Conservation (phyloP, 2,329 filamentous ascomycete genomes). For the Venturia pyrina region DNA sequence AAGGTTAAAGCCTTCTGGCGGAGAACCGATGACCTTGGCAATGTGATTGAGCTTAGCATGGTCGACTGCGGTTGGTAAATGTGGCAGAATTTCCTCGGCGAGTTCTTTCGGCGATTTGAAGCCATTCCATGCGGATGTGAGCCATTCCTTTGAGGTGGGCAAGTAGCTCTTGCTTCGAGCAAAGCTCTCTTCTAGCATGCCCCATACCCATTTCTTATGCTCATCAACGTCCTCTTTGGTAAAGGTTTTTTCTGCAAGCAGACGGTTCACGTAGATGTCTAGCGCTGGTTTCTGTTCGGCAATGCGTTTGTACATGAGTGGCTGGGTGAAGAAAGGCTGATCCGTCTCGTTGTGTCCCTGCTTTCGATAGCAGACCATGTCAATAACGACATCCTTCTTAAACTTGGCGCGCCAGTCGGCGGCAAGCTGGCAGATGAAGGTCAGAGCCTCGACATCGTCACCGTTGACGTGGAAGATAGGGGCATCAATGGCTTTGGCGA, state of each 20-base stretch:
- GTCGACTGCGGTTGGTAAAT: constrained; percentile 77
- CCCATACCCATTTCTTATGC: constrained; percentile 99
- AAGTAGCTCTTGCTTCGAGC: constrained; percentile 95
- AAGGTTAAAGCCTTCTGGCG: constrained; percentile 75
- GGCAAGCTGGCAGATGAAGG: constrained; percentile 94
- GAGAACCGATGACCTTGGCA: constrained; percentile 64
- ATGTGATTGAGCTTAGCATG: constrained; percentile 67
- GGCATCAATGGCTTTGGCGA: constrained; percentile 96
- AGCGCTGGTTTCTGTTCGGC: constrained; percentile 73
- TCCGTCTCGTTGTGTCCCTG: constrained; percentile 99
- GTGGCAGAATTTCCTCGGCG: constrained; percentile 84
- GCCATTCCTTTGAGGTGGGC: constrained; percentile 93
- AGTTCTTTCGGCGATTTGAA: constrained; percentile 99
- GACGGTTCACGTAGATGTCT: constrained; percentile 83
- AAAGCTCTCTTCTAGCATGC: constrained; percentile 97
- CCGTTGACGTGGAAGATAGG: constrained; percentile 99
- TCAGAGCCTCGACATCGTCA: constrained; percentile 95
- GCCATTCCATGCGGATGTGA: constrained; percentile 97
- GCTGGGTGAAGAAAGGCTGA: constrained; percentile 98
- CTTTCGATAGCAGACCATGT: constrained; percentile 98
- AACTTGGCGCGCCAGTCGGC: constrained; percentile 98
- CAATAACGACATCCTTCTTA: constrained; percentile 95
- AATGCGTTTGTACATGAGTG: constrained; percentile 98
- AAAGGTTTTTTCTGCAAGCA: constrained; percentile 86
- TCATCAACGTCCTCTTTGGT: constrained; percentile 96